These are phyloP conservation scores for Aspergillus pseudoterreus DNA, from an alignment of 2,329 filamentous ascomycete genomes.

Conservation along the genomic window DNA sequence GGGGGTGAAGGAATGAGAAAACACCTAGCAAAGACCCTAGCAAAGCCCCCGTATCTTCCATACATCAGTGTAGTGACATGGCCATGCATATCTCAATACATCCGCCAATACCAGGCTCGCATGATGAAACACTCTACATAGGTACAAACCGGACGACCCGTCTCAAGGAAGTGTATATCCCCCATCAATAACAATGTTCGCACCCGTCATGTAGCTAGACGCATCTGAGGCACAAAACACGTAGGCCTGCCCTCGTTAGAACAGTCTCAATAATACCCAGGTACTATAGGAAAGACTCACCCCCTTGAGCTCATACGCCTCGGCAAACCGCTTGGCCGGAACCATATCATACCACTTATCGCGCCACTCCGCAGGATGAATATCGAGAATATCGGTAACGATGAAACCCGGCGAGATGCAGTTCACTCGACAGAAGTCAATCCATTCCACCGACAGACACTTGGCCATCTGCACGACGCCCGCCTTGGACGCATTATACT, in stretches of 20 bases:
- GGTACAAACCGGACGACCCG: neutral
- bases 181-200: conserved; percentile 47
- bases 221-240: conserved; percentile 43
- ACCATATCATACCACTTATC: conserved; percentile 40
- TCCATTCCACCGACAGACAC: conserved; percentile 38
- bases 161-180: conserved; percentile 39
- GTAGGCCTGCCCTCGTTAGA: conserved; percentile 7
- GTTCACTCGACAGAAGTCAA: conserved; percentile 39
- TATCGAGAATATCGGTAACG: conserved; percentile 36
- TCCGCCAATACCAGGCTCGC: neutral
- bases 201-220: conserved; percentile 48
- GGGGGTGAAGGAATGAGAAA: no score
- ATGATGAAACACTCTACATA: neutral
- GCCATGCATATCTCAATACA: neutral
- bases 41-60: no score
- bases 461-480: conserved; percentile 36
- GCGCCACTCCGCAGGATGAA: conserved; percentile 28
- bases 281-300: conserved; percentile 13
- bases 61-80: no score
- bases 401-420: conserved; percentile 41
- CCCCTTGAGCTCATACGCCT: conserved; percentile 38
- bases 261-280: neutral
- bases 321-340: conserved; percentile 35
- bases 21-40: no score
- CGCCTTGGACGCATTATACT: conserved; percentile 39